These are phyloP conservation scores for Pyronema omphalodes DNA, from an alignment of 495 filamentous ascomycete species.

Conservation along the genomic window DNA sequence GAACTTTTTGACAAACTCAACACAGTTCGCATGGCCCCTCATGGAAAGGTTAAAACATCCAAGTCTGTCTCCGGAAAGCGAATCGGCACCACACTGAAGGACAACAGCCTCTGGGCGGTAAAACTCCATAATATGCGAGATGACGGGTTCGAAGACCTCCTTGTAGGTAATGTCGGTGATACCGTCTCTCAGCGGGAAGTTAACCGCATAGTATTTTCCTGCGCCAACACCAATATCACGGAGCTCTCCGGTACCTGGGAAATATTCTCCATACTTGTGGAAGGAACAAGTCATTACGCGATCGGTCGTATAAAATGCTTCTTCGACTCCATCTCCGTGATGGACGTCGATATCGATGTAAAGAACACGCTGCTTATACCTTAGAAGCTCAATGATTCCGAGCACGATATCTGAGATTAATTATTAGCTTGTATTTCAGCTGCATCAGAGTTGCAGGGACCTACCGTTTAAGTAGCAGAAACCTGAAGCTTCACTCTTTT, in stretches of 20 bases:
- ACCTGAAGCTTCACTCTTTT: slow-evolving; percentile 79
- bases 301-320: slow-evolving; percentile 91
- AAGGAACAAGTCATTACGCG: slow-evolving; percentile 92
- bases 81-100: slow-evolving; percentile 91
- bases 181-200: slow-evolving; percentile 94
- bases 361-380: slow-evolving; percentile 74
- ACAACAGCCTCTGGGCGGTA: slow-evolving; percentile 91
- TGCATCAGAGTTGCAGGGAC: background rate
- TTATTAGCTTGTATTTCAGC: background rate
- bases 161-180: slow-evolving; percentile 89
- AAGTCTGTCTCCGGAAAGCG: slow-evolving; percentile 79
- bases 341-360: slow-evolving; percentile 98
- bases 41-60: slow-evolving; percentile 98
- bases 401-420: slow-evolving; percentile 61
- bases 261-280: slow-evolving; percentile 98
- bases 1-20: slow-evolving; percentile 87
- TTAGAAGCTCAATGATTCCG: slow-evolving; percentile 75
- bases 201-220: slow-evolving; percentile 91
- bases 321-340: slow-evolving; percentile 92
- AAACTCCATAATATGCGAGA: slow-evolving; percentile 84
- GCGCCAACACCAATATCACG: slow-evolving; percentile 85
- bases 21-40: slow-evolving; percentile 93
- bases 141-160: slow-evolving; percentile 87
- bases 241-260: slow-evolving; percentile 91
- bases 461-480: slow-evolving; percentile 84